Conservation (phyloP, 148 eudicot species). For the Vaccinium macrocarpon region DNA sequence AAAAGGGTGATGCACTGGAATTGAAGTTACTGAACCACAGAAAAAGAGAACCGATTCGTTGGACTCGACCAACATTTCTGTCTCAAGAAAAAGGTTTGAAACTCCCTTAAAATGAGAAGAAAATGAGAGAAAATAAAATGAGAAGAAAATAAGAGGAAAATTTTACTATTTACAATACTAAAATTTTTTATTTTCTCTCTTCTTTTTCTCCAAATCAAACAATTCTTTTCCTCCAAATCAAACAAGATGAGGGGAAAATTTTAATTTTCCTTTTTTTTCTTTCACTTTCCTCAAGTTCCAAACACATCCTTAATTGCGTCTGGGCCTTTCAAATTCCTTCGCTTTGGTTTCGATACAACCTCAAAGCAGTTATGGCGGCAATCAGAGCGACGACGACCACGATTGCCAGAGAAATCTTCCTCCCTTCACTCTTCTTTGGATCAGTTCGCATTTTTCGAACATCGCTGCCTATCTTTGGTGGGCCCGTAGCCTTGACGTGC, state of each 20-base stretch:
- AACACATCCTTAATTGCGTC: too few species aligned
- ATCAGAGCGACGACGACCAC: constrained; percentile 37
- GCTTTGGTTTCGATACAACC: not conserved
- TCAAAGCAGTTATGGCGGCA: constrained; percentile 38
- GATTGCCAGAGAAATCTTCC: constrained; percentile 36
- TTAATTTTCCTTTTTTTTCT: too few species aligned
- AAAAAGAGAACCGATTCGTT: not conserved
- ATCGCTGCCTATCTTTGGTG: constrained; percentile 5
- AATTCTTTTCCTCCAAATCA: too few species aligned
- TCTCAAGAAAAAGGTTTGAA: not conserved
- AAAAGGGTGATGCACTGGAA: not conserved
- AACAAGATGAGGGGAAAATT: too few species aligned
- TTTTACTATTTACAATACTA: too few species aligned
- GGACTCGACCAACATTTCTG: not conserved
- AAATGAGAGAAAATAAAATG: too few species aligned
- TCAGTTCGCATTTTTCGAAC: constrained; percentile 19
- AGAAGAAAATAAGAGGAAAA: too few species aligned
- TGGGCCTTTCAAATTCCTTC: not conserved
- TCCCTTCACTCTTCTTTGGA: constrained; percentile 20
- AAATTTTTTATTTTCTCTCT: too few species aligned
- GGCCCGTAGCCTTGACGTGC: constrained; percentile 5
- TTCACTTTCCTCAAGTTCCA: too few species aligned
- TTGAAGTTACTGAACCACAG: not conserved
- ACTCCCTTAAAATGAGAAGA: too few species aligned
- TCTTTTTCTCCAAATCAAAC: too few species aligned